Evolutionary conservation across 345 rosid genomes (phyloP).

Genomic region (Euclidium syriacum): DNA sequence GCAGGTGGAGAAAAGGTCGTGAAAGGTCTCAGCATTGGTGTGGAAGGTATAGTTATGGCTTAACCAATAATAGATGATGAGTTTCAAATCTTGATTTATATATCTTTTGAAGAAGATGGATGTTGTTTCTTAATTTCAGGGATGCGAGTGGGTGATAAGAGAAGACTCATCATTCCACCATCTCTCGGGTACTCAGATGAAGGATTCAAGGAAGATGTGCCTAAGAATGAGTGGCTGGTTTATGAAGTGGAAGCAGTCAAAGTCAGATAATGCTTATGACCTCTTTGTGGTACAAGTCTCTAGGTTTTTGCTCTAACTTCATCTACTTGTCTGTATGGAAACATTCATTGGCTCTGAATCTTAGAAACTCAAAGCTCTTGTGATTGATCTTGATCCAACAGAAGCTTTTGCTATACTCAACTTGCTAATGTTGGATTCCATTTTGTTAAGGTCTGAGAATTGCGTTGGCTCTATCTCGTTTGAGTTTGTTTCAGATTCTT

Average conservation of each 20-base stretch:
- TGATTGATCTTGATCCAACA: no score
- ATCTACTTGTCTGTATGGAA: no score
- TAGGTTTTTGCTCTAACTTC: no score
- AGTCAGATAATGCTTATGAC: constrained; percentile 33
- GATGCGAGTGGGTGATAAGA: constrained; percentile 80
- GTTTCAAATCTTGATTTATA: no score
- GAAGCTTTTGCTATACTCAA: no score
- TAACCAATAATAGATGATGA: not conserved
- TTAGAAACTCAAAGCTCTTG: no score
- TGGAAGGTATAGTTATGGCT: constrained; percentile 50
- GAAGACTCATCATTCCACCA: constrained; percentile 76
- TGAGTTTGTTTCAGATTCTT: no score
- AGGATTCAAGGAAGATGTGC: constrained; percentile 46
- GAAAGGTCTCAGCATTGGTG: constrained; percentile 46
- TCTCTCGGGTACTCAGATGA: constrained; percentile 56
- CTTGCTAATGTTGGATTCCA: no score
- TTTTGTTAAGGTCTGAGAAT: no score
- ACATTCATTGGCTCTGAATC: no score
- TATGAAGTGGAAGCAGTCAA: constrained; percentile 67
- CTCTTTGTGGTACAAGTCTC: no score
- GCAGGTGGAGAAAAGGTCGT: constrained; percentile 41
- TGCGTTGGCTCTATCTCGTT: no score
- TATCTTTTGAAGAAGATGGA: not conserved
- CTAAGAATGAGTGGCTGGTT: constrained; percentile 66
- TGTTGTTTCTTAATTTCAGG: constrained; percentile 37